Evolutionary conservation across 2,329 filamentous ascomycete species (phyloP), one percentile per base, ranked within the genome.

Genomic region (Cytospora mali): DNA sequence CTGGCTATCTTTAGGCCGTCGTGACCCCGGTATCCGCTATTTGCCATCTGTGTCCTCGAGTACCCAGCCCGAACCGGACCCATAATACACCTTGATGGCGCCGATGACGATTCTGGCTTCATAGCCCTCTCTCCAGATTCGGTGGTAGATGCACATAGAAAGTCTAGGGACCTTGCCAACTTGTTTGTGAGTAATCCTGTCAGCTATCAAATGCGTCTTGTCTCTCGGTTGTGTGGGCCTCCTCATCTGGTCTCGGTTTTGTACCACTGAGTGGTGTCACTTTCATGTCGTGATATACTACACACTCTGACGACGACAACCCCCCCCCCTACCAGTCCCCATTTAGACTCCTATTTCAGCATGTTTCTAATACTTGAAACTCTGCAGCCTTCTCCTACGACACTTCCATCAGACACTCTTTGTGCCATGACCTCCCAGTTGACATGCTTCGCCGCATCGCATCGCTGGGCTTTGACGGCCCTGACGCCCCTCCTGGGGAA

Each of bases 371-470:
- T 29, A 25, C 54, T 9, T n/a, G 35, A 48, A 28, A 23, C 7
- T 42, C 25, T 60, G 27, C 55, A 64, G 62, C 51, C 49, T 48
- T 54, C 27, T 55, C 56, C 48, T 46, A 18, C 53, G 29, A 52
- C 25, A 18, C 16, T n/a, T 10, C 42, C 52, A 55, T 55, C 52
- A 35, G 33, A 6, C 23, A 48, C 50, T 50, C 56, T 21, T 42
- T 52, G 33, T 63, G 51, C 48, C 48, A 63, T 65, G 66, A 62
- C 65, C 66, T 55, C 65, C 33, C 61, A 62, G 69, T 76, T 79
- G 69, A 79, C 69, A 78, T 80, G 77, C 71, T 78, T 61, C 75
- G 75, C 64, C 74, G 74, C 67, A 70, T 78, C 80, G 78, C 74
- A 70, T 78, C 76, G 66, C 70, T 76, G 63, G 77, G 78, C 73